Evolutionary conservation across 257 asterid genomes (phyloP).

Genomic region (Solanum arcanum): DNA sequence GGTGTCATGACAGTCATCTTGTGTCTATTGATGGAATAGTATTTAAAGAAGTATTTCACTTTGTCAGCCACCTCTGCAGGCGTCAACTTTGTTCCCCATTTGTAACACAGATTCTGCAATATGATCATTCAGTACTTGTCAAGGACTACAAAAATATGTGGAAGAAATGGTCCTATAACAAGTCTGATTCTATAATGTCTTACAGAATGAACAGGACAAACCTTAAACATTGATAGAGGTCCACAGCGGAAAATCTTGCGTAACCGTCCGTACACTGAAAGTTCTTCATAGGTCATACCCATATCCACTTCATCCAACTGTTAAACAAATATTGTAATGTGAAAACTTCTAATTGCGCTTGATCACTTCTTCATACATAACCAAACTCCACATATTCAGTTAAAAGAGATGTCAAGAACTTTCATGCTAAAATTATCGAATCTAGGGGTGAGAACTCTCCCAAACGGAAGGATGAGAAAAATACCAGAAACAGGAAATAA

Average conservation of each 20-base stretch:
- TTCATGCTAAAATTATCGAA: neutral
- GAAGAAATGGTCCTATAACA: neutral
- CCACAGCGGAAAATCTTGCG: conserved; percentile 94
- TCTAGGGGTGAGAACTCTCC: neutral
- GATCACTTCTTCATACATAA: neutral
- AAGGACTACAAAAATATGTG: neutral
- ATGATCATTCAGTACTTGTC: neutral
- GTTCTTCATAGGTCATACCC: conserved; percentile 96
- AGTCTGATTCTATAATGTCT: neutral
- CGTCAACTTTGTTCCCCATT: conserved; percentile 69
- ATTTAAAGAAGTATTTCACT: conserved; percentile 88
- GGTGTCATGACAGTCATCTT: conserved; percentile 94
- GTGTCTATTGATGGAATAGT: conserved; percentile 87
- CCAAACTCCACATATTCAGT: neutral
- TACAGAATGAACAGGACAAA: conserved; percentile 5
- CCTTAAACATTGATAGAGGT: conserved; percentile 97
- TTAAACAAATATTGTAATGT: neutral
- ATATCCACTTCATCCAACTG: conserved; percentile 97
- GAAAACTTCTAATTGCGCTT: neutral
- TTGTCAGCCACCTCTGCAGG: conserved; percentile 76
- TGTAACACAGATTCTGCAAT: conserved; percentile 78
- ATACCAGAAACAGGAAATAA: neutral
- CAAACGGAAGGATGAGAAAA: neutral
- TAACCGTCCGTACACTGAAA: conserved; percentile 82
- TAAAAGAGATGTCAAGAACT: neutral